phyloP scores from a whole-genome alignment of 2,329 filamentous ascomycete species.

The Penicillium nordicum region DNA sequence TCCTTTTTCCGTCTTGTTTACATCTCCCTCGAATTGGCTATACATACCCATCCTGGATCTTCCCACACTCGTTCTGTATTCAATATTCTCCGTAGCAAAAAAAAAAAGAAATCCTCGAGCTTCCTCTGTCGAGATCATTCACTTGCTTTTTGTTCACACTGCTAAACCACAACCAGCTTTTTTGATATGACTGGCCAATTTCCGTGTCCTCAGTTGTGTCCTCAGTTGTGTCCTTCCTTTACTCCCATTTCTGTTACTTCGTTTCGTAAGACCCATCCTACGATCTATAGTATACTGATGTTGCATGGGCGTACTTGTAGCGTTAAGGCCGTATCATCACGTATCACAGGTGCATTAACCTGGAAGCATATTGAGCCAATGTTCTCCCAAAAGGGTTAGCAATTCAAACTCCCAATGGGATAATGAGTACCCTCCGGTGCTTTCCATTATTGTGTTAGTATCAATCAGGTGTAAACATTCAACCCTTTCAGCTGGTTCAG shows the following conservation, averaged over 20 bases:
- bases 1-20: background rate
- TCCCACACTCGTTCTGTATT: conserved; percentile 1
- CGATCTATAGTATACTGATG: too few species aligned
- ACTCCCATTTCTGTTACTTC: background rate
- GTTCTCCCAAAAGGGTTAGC: too few species aligned
- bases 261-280: background rate
- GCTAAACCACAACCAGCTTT: background rate
- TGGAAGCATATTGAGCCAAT: too few species aligned
- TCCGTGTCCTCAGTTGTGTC: background rate
- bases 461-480: background rate
- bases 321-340: too few species aligned
- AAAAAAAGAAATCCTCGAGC: background rate
- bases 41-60: background rate
- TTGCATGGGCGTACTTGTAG: too few species aligned
- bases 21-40: background rate
- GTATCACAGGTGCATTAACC: background rate
- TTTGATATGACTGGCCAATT: background rate
- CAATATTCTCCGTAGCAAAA: background rate
- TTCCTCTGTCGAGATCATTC: background rate
- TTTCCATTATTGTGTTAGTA: background rate
- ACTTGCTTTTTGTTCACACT: background rate
- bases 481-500: background rate
- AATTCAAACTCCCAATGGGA: background rate
- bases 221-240: background rate
- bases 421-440: background rate